phyloP scores from a whole-genome alignment of 2,329 filamentous ascomycete species.

The Beauveria varroae region DNA sequence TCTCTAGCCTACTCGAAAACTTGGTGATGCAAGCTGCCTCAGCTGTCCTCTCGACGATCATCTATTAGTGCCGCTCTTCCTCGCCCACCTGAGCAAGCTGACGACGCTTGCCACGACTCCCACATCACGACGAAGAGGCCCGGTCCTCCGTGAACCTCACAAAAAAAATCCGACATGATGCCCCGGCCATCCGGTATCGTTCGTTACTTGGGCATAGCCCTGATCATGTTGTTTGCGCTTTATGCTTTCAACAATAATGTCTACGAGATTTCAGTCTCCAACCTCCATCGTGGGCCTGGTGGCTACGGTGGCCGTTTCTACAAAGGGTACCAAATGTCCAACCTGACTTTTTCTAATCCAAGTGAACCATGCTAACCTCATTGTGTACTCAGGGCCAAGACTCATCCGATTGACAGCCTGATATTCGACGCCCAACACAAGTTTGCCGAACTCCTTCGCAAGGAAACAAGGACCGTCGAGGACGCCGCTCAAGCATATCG shows the following conservation, averaged over 20 bases:
- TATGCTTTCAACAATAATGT: slow-evolving; percentile 21
- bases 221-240: slow-evolving; percentile 26
- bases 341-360: too few species aligned
- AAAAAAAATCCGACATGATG: neutral
- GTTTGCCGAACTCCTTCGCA: slow-evolving; percentile 32
- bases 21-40: neutral
- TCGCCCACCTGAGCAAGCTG: neutral
- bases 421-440: slow-evolving; percentile 37
- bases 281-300: neutral
- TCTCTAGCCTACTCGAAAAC: neutral
- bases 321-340: neutral
- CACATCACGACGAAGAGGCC: neutral
- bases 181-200: slow-evolving; percentile 36
- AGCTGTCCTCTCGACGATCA: neutral
- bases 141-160: neutral
- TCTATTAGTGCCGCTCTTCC: neutral
- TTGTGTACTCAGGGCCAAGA: neutral
- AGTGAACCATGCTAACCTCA: neutral
- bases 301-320: slow-evolving; percentile 5
- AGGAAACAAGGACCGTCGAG: slow-evolving; percentile 41
- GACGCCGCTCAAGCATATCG: slow-evolving; percentile 52
- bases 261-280: slow-evolving; percentile 10
- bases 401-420: slow-evolving; percentile 46
- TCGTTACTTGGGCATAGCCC: slow-evolving; percentile 31
- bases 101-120: neutral